Conservation (phyloP, 495 filamentous ascomycete species). For the Penicillium mononematosum region DNA sequence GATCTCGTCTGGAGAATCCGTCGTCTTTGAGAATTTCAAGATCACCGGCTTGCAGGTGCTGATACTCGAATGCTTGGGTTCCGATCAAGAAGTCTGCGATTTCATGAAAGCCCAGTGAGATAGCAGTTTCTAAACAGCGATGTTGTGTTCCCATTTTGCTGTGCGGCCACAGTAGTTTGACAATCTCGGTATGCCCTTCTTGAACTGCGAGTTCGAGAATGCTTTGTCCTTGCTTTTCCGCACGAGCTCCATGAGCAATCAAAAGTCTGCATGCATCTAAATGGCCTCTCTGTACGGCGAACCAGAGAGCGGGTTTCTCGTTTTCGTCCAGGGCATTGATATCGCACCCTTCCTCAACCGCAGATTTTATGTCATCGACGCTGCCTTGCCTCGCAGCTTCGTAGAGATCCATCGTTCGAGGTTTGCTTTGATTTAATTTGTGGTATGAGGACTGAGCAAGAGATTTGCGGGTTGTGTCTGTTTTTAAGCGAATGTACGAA, state of each 20-base stretch:
- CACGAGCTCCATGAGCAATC: background rate
- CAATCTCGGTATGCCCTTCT: background rate
- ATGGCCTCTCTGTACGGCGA: background rate
- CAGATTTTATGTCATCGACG: background rate
- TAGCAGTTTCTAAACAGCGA: background rate
- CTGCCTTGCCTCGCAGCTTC: slow-evolving; percentile 1
- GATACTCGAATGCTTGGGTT: background rate
- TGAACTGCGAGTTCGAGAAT: background rate
- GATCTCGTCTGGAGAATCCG: background rate
- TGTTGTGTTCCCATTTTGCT: background rate
- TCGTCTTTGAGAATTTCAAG: background rate
- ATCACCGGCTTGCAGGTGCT: background rate
- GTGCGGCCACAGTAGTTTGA: background rate
- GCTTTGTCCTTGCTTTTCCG: background rate
- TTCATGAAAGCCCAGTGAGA: slow-evolving; percentile 1
- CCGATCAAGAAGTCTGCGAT: slow-evolving; percentile 1
- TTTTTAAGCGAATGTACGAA: background rate
- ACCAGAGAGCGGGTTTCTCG: background rate
- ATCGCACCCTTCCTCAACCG: background rate
- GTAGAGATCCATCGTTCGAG: background rate
- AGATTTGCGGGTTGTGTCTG: background rate
- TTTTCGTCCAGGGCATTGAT: background rate
- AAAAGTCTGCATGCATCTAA: background rate
- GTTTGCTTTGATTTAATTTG: background rate
- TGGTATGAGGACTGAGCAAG: background rate